Evolutionary conservation across 495 filamentous ascomycete species (phyloP).

Genomic region (Xylaria sp.): DNA sequence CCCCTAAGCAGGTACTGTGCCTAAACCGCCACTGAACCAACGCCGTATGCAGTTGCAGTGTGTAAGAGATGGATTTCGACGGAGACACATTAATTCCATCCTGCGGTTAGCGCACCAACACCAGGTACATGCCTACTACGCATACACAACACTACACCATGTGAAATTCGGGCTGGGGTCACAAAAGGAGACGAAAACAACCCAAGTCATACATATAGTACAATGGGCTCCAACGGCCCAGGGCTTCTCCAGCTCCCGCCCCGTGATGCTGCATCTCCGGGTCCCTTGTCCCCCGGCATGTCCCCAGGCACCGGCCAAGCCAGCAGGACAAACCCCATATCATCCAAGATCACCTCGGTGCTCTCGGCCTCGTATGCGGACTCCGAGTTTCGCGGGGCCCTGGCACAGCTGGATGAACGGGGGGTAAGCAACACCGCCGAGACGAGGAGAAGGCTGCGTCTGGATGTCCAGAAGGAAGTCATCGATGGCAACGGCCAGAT

Average conservation of each 20-base stretch:
- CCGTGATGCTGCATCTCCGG: constrained; percentile 34
- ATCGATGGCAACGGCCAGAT: constrained; percentile 93
- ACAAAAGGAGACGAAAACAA: neutral
- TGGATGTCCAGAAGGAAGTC: constrained; percentile 91
- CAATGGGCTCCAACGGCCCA: constrained; percentile 34
- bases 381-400: constrained; percentile 85
- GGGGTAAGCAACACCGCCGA: constrained; percentile 78
- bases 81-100: neutral
- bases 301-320: constrained; percentile 21
- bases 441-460: constrained; percentile 76
- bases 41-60: neutral
- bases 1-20: too few species aligned
- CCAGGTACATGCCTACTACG: neutral
- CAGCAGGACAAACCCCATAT: constrained; percentile 63
- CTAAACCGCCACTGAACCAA: too few species aligned
- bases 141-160: neutral
- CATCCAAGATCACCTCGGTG: constrained; percentile 77
- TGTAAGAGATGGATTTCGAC: neutral
- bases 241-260: constrained; percentile 33
- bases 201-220: neutral
- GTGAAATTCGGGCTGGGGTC: neutral
- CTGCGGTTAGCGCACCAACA: neutral
- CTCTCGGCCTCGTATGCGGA: constrained; percentile 93
- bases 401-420: constrained; percentile 76
- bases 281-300: constrained; percentile 33